phyloP scores from a whole-genome alignment of 2,329 filamentous ascomycete genomes.

The Thielaviopsis musarum region DNA sequence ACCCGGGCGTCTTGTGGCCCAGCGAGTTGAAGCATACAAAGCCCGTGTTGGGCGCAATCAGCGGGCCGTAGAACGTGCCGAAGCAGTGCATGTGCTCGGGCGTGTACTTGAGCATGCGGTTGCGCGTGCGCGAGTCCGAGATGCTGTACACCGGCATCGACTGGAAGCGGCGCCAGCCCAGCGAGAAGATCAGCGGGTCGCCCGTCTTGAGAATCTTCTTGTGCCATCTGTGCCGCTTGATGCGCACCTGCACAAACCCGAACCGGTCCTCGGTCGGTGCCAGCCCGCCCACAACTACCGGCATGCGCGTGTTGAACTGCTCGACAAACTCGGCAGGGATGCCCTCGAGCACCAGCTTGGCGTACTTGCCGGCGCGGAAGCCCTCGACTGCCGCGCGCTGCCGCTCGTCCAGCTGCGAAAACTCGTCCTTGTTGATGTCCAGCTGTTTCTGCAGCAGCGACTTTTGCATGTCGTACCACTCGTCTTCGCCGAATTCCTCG shows the following conservation, averaged over 20 bases:
- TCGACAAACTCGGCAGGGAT: constrained; percentile 82
- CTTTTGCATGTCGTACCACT: constrained; percentile 98
- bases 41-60: constrained; percentile 88
- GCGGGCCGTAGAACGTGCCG: constrained; percentile 83
- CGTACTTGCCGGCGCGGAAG: constrained; percentile 82
- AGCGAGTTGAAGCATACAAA: constrained; percentile 90
- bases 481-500: constrained; percentile 86
- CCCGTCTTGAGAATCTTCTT: constrained; percentile 98
- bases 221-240: constrained; percentile 97
- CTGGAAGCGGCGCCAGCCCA: constrained; percentile 94
- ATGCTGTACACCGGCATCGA: constrained; percentile 86
- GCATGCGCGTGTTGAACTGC: constrained; percentile 65
- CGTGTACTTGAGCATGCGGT: constrained; percentile 97
- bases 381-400: constrained; percentile 78
- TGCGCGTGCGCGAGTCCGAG: constrained; percentile 79
- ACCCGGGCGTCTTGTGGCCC: constrained; percentile 68
- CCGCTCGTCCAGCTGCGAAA: constrained; percentile 67
- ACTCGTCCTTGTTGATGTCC: constrained; percentile 91
- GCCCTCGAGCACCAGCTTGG: constrained; percentile 72
- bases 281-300: constrained; percentile 80
- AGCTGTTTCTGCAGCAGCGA: constrained; percentile 86
- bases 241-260: constrained; percentile 85
- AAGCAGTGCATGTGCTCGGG: constrained; percentile 99
- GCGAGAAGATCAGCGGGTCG: constrained; percentile 89
- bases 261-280: constrained; percentile 89